Conservation (phyloP, 83 land plant genomes). For the Picea engelmannii region DNA sequence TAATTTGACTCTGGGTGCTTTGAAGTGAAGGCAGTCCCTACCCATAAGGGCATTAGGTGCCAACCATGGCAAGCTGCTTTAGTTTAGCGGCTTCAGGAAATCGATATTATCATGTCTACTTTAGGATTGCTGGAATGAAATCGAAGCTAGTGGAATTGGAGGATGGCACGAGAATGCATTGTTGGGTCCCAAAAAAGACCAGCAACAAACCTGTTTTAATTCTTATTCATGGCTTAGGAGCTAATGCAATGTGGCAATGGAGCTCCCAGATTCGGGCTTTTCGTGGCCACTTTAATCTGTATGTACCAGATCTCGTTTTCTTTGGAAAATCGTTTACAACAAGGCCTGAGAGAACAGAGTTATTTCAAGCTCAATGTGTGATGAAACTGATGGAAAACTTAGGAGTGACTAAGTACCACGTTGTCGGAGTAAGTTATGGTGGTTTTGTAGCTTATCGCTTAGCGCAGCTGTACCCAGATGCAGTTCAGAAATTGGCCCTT, state of each 20-base stretch:
- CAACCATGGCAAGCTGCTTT: conserved; percentile 5
- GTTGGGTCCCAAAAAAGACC: background rate
- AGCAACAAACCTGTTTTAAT: conserved; percentile 4
- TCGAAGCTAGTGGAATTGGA: conserved; percentile 10
- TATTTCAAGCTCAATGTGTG: conserved; percentile 24
- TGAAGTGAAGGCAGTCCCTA: no score
- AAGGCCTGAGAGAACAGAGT: conserved; percentile 22
- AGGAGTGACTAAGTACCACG: conserved; percentile 16
- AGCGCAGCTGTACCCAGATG: conserved; percentile 20
- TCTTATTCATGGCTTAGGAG: conserved; percentile 16
- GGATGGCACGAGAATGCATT: conserved; percentile 11
- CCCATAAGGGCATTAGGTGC: no score
- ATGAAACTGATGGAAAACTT: conserved; percentile 8
- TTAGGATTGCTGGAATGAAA: conserved; percentile 2
- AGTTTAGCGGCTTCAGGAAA: conserved; percentile 3
- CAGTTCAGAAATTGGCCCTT: conserved; percentile 16
- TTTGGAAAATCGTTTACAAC: conserved; percentile 19
- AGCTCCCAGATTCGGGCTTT: conserved; percentile 18
- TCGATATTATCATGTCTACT: conserved; percentile 3
- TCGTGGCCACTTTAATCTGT: conserved; percentile 13
- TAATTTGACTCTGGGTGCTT: no score
- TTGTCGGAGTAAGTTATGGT: conserved; percentile 24
- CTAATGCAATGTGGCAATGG: conserved; percentile 17
- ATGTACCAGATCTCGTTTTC: conserved; percentile 26
- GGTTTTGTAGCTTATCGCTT: conserved; percentile 23